Evolutionary conservation across 805 yeast genomes (phyloP).

Genomic region (Komagataella populi): DNA sequence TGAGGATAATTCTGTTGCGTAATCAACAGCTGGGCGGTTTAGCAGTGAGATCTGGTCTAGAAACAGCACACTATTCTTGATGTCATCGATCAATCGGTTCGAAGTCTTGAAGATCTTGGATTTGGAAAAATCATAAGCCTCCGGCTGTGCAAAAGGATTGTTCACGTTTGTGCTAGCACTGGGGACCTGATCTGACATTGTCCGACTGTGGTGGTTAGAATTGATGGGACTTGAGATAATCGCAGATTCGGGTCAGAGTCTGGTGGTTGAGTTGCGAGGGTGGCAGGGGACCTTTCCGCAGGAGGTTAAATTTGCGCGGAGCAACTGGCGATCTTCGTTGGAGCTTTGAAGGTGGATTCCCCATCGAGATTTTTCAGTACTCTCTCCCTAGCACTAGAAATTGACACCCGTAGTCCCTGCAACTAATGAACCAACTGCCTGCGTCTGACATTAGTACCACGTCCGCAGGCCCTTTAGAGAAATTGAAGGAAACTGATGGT

Average conservation of each 20-base stretch:
- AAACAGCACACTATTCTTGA: conserved; percentile 26
- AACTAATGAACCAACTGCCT: background rate
- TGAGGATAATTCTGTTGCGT: conserved; percentile 14
- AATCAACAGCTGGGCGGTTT: conserved; percentile 18
- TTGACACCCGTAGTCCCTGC: background rate
- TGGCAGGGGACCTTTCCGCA: background rate
- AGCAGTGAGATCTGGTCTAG: conserved; percentile 13
- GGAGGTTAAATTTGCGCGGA: background rate
- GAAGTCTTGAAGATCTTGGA: conserved; percentile 40
- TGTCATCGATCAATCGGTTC: conserved; percentile 55
- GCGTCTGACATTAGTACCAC: background rate
- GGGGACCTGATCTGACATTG: background rate
- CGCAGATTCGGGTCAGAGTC: background rate
- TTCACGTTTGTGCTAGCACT: conserved; percentile 4
- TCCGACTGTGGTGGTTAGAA: background rate
- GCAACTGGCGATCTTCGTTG: background rate
- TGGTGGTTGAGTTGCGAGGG: background rate
- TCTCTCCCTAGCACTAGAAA: background rate
- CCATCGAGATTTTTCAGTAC: background rate
- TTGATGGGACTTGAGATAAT: background rate
- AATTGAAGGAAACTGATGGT: conserved; percentile 21
- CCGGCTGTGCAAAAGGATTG: conserved; percentile 8
- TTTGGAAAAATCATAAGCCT: conserved; percentile 10
- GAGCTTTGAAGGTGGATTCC: background rate
- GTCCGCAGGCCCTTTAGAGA: background rate